Conservation (phyloP, 805 yeast species). For the Sugiyamaella qingdaonensis region DNA sequence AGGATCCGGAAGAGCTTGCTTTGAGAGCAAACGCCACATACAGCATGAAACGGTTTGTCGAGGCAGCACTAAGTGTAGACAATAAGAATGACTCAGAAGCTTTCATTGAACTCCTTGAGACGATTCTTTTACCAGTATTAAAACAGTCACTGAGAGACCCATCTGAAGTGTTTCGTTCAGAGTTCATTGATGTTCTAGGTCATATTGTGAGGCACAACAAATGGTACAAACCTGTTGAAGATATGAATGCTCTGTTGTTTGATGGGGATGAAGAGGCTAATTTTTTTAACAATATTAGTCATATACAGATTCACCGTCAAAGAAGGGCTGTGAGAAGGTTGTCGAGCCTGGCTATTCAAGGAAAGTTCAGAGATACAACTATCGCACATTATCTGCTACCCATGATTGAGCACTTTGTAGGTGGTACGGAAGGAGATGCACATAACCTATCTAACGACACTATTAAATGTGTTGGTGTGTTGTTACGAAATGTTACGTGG, state of each 20-base stretch:
- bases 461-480: conserved; percentile 52
- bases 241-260: conserved; percentile 59
- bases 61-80: conserved; percentile 1
- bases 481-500: conserved; percentile 63
- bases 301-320: conserved; percentile 81
- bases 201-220: conserved; percentile 51
- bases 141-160: conserved; percentile 59
- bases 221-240: conserved; percentile 48
- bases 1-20: conserved; percentile 75
- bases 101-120: conserved; percentile 44
- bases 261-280: conserved; percentile 79
- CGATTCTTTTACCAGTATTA: conserved; percentile 58
- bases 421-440: conserved; percentile 35
- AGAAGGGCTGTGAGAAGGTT: conserved; percentile 75
- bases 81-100: conserved; percentile 26
- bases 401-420: conserved; percentile 77
- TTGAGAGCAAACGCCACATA: conserved; percentile 73
- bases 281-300: conserved; percentile 70
- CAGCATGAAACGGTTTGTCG: conserved; percentile 54
- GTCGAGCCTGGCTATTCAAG: conserved; percentile 41
- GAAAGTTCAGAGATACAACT: conserved; percentile 46
- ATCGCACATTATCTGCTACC: conserved; percentile 82
- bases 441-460: conserved; percentile 43
- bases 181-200: conserved; percentile 61
- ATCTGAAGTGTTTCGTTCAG: conserved; percentile 63